Base-by-base conservation (phyloP, 768 basidiomycete genomes). In the Hericium alpestre region DNA sequence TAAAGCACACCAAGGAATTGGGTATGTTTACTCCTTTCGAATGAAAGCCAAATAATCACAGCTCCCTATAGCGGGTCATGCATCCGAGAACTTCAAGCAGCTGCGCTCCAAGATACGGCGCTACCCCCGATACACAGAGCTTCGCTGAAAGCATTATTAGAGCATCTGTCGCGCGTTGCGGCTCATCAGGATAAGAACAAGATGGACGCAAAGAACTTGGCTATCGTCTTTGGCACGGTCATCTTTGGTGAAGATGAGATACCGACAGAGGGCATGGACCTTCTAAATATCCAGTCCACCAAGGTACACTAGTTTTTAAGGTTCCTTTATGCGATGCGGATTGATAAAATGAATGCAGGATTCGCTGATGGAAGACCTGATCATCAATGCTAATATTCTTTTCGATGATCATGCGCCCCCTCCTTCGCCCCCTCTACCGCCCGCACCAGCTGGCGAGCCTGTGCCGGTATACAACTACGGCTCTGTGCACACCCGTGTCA, bases 181-280 rank as follows among this genome's bases (percentile, higher is more conserved):
- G 72, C 82, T 4, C 74, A 75, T 38, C 75, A 76, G 20, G 82
- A 85, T 25, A 83, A 79, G 66, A 96, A 94, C 67, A 95, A 94
- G 71, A 96, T 96, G 93, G 93, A 93, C 64, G 76, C 85, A 3
- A 92, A 86, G 74, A 96, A 95, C 66, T 74, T 96, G 22, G 90
- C 92, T 3, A 93, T 96, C 50, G 85, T 93, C 3, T 94, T 95
- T 71, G 87, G 87, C 18, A 76, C 83, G 9, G 90, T 92, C 22
- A 81, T 96, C 50, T 93, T 96, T 62, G 93, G 93, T 6, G 91
- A 94, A 69, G 93, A 96, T 59, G 90, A 94, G 59, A 77, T 92
- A 56, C 84, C 88, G 3, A 88, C 87, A 67, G 81, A 76, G 39
- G 63, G 61, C 10, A 82, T 79, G 0, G 89, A 93, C 66, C 75